phyloP scores from a whole-genome alignment of 2,329 filamentous ascomycete species.

The Amauroascus verrucosus region DNA sequence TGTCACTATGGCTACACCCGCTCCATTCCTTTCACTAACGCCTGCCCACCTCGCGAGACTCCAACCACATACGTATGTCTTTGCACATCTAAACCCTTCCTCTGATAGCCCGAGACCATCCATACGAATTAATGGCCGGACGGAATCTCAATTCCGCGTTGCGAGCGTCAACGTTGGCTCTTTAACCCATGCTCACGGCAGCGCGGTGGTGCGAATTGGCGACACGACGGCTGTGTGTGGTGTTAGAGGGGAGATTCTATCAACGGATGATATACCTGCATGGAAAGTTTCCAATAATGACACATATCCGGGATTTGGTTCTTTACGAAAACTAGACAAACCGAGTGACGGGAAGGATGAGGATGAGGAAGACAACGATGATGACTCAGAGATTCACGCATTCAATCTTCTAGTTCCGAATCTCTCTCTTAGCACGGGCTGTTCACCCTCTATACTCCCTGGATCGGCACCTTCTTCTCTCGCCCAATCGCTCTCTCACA shows the following conservation, averaged over 20 bases:
- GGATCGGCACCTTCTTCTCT: constrained; percentile 68
- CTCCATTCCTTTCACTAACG: constrained; percentile 46
- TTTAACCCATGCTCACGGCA: constrained; percentile 80
- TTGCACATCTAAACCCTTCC: constrained; percentile 67
- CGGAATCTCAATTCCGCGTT: constrained; percentile 56
- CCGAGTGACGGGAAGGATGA: constrained; percentile 37
- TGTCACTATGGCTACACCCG: not conserved
- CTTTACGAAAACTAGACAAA: constrained; percentile 25
- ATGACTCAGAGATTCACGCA: constrained; percentile 39
- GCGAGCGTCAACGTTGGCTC: constrained; percentile 74
- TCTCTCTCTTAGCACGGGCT: constrained; percentile 83
- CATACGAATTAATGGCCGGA: constrained; percentile 71
- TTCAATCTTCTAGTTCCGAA: constrained; percentile 78
- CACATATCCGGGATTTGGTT: constrained; percentile 27
- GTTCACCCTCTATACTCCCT: constrained; percentile 73
- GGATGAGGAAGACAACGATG: constrained; percentile 30
- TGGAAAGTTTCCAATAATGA: constrained; percentile 29
- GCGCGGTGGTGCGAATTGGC: constrained; percentile 74
- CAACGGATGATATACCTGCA: constrained; percentile 59
- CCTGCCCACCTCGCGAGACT: constrained; percentile 72
- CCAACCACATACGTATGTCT: constrained; percentile 77
- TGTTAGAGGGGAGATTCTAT: constrained; percentile 73
- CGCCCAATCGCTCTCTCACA: constrained; percentile 75
- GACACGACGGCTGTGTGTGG: constrained; percentile 94
- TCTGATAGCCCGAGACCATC: constrained; percentile 43